These are phyloP conservation scores for Cyclotella kingstonii DNA, from an alignment of 108 stramenopile species.

Conservation along the genomic window DNA sequence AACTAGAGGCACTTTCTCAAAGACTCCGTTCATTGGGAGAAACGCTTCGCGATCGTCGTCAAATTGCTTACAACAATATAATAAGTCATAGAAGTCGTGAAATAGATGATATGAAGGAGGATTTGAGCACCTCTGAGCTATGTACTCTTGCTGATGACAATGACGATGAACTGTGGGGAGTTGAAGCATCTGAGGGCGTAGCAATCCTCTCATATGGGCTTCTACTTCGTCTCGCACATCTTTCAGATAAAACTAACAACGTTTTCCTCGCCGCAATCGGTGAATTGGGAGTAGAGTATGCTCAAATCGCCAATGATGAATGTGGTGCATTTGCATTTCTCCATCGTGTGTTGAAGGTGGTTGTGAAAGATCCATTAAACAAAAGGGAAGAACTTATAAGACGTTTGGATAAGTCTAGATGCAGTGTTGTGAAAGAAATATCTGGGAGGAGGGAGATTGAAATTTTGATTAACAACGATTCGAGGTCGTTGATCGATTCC, in stretches of 20 bases:
- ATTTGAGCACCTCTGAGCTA: too few species aligned
- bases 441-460: constrained; percentile 15
- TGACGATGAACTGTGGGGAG: constrained; percentile 26
- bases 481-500: constrained; percentile 1
- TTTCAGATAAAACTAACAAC: background rate
- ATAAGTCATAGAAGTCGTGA: background rate
- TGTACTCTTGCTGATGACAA: too few species aligned
- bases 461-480: constrained; percentile 9
- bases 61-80: constrained; percentile 17
- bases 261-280: constrained; percentile 12
- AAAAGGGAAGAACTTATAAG: too few species aligned
- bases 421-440: background rate
- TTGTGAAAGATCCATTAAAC: constrained; percentile 36
- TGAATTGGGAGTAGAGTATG: constrained; percentile 38
- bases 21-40: constrained; percentile 19
- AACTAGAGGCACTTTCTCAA: constrained; percentile 16
- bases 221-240: constrained; percentile 47
- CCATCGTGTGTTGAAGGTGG: constrained; percentile 26
- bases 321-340: constrained; percentile 60
- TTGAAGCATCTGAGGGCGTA: constrained; percentile 43
- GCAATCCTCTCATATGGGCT: constrained; percentile 63
- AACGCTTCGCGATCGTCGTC: constrained; percentile 21
- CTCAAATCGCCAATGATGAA: constrained; percentile 51
- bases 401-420: too few species aligned
- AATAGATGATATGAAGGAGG: background rate